phyloP scores from a whole-genome alignment of 129 eudicot species.

The Helichrysum umbraculigerum region DNA sequence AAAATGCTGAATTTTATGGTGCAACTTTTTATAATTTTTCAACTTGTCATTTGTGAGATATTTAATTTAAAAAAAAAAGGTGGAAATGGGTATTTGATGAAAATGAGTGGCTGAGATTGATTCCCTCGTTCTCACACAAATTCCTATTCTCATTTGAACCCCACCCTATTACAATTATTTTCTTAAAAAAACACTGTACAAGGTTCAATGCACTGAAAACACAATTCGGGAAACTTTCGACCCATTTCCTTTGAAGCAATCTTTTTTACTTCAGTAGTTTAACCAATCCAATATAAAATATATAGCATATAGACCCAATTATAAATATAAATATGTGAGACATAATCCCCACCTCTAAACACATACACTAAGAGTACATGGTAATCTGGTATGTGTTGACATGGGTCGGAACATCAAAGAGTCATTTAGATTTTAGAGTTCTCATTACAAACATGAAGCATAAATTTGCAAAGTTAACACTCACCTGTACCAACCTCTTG shows the following conservation, averaged over 20 bases:
- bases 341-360: background rate
- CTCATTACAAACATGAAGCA: background rate
- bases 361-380: background rate
- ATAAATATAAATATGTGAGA: background rate
- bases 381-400: no score
- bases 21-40: no score
- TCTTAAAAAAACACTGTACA: background rate
- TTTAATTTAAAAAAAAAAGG: no score
- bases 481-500: constrained; percentile 65
- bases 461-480: constrained; percentile 15
- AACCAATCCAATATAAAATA: background rate
- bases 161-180: no score
- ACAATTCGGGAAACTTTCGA: background rate
- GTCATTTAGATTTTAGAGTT: constrained; percentile 17
- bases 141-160: no score
- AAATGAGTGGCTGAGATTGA: no score
- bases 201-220: background rate
- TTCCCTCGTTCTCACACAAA: no score
- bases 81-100: no score
- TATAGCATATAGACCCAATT: background rate
- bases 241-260: background rate
- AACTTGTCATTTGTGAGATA: no score
- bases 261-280: background rate
- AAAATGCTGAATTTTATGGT: no score
- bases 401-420: constrained; percentile 1